Evolutionary conservation across 2,329 filamentous ascomycete genomes (phyloP), one percentile per base, ranked within the genome.

Genomic region (Cladosporium sp.): DNA sequence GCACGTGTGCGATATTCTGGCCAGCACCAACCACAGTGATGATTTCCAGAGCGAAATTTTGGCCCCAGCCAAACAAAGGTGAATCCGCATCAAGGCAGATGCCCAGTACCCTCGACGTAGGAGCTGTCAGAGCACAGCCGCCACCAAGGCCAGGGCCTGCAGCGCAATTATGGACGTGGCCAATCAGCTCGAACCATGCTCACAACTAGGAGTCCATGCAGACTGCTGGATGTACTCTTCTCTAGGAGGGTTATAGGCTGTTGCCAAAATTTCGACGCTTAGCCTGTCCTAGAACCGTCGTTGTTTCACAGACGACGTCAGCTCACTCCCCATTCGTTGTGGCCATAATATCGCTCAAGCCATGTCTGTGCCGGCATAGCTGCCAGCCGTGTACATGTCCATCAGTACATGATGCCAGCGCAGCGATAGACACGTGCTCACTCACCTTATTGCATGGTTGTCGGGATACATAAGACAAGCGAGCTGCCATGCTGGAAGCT

Each of bases 51-150:
- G n/a, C 9, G 22, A 27, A 9, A 27, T 27, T 27, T 27, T 27
- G 22, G 22, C 22, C 22, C 4, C 22, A 27, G 22, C 22, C 4
- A 27, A 27, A 1, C 7, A 44, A 22, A 12, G n/a, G n/a, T n/a
- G n/a, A n/a, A n/a, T n/a, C n/a, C n/a, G n/a, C n/a, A n/a, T n/a
- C n/a, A n/a, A n/a, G n/a, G n/a, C n/a, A n/a, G n/a, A n/a, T n/a
- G n/a, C n/a, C n/a, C n/a, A n/a, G n/a, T n/a, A n/a, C n/a, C n/a
- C n/a, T n/a, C n/a, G n/a, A n/a, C n/a, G n/a, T n/a, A n/a, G n/a
- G n/a, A n/a, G n/a, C n/a, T n/a, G n/a, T n/a, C 30, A 18, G 19
- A 24, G 29, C 42, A 44, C 30, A 44, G 42, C 18, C 42, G 42
- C 19, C n/a, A 22, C 19, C 29, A 37, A 15, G 19, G 18, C 42